phyloP scores from a whole-genome alignment of 345 rosid species.

The Eucalyptus marginata region DNA sequence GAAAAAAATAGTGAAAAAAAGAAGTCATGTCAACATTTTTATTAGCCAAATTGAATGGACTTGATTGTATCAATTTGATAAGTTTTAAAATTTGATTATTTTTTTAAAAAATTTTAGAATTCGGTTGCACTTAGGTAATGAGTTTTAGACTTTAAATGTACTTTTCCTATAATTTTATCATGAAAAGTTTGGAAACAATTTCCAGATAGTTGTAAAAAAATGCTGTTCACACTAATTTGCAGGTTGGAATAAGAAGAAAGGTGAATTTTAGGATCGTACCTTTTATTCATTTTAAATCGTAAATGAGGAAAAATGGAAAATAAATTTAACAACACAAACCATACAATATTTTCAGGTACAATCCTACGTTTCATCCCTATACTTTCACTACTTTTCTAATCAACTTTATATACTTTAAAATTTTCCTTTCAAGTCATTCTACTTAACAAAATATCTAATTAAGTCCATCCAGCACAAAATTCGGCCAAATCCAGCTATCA shows the following conservation, averaged over 20 bases:
- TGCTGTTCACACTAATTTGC: not conserved
- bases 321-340: not conserved
- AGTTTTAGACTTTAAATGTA: not conserved
- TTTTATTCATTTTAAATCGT: not conserved
- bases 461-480: not conserved
- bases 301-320: not conserved
- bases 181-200: not conserved
- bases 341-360: not conserved
- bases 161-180: not conserved
- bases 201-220: not conserved
- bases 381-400: not conserved
- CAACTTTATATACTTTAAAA: not conserved
- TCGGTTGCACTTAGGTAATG: not conserved
- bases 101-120: fast-evolving
- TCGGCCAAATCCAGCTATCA: not conserved
- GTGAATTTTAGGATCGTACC: not conserved
- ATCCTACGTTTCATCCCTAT: not conserved
- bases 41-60: not conserved
- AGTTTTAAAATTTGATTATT: not conserved
- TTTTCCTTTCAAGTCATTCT: not conserved
- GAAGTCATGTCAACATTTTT: not conserved
- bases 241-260: not conserved
- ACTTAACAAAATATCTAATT: not conserved
- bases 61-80: not conserved
- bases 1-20: not conserved